Evolutionary conservation across 164 flowering plant genomes (phyloP), one percentile per base, ranked within the genome.

Genomic region (Euptelea pleiosperma): DNA sequence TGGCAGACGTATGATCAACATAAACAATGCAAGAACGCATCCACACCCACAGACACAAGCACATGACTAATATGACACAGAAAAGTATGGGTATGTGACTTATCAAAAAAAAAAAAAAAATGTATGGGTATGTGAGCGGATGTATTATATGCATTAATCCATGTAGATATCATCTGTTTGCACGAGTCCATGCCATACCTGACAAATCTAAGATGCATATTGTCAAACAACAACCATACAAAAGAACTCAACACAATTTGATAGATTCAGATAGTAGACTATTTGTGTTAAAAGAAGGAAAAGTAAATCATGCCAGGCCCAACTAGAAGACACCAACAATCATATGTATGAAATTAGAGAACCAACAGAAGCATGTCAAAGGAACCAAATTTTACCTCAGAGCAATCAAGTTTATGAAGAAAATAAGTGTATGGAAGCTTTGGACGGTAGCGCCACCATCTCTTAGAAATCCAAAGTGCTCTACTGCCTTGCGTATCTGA

Each of bases 391-490:
- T 57, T 55, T 70, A 87, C 98, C 94, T 93, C 97, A 49, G 97
- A 87, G 65, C 72, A 63, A 70, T 89, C 90, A 57, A 93, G 92
- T 62, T 89, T 93, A 24, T 93, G 73, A 70, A 93, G 97, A 67
- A 93, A 85, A 77, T 84, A 93, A 34, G 87, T 87, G 59, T 93
- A 93, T 6, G 98, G 97, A 68, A 93, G 85, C 61, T 86, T 93
- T 50, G 98, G 98, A 51, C 98, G 97, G 71, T 93, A 93, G 28
- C 81, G 84, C 98, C 98, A 93, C 98, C 98, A 93, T 77, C 97
- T 83, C 76, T 93, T 93, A 48, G 97, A 70, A 69, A 89, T 86
- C 98, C 98, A 93, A 31, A 86, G 57, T 19, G 85, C 94, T 61
- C 97, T 83, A 18, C 75, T 60, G 39, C 94, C 88, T n/a, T 75